These are phyloP conservation scores for Pichia sp. DNA, from an alignment of 1,139 yeast species.

Conservation along the genomic window DNA sequence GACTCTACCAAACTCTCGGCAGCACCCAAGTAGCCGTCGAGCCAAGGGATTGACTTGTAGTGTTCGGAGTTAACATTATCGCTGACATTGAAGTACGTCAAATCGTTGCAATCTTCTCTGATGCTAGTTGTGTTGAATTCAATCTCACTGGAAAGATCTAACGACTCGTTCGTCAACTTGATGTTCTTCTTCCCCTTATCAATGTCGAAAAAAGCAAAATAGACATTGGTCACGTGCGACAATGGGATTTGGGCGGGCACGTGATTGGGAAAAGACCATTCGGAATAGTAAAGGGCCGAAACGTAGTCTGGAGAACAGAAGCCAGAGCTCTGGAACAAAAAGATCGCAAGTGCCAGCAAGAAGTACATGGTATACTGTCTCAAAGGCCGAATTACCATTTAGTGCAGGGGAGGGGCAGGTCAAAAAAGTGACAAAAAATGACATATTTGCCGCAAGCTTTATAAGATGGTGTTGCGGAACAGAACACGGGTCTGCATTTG, in stretches of 20 bases:
- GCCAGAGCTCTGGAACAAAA: neutral
- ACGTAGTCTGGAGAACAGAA: neutral
- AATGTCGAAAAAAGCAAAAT: slow-evolving; percentile 71
- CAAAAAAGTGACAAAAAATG: no score
- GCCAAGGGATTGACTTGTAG: slow-evolving; percentile 8
- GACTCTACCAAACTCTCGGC: neutral
- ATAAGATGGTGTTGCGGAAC: no score
- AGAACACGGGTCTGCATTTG: no score
- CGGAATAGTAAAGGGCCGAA: slow-evolving; percentile 39
- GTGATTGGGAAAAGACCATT: slow-evolving; percentile 77
- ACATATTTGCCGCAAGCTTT: no score
- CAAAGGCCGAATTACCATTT: no score
- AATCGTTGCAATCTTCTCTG: neutral
- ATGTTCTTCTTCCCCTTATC: slow-evolving; percentile 47
- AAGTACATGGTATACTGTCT: neutral
- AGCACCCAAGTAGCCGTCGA: neutral
- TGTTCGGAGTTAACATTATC: neutral
- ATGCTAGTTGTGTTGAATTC: slow-evolving; percentile 14
- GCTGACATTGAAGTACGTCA: neutral
- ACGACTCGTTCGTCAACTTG: slow-evolving; percentile 15
- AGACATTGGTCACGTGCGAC: slow-evolving; percentile 56
- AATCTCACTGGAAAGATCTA: slow-evolving; percentile 14
- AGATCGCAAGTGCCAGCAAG: neutral
- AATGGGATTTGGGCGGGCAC: slow-evolving; percentile 65
- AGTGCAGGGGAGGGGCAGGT: no score